Percentiles rank a stretch among this genome's conserved stretches.
phyloP scores from a whole-genome alignment of 2,329 filamentous ascomycete species.

The Dryadomyces sulphureus region DNA sequence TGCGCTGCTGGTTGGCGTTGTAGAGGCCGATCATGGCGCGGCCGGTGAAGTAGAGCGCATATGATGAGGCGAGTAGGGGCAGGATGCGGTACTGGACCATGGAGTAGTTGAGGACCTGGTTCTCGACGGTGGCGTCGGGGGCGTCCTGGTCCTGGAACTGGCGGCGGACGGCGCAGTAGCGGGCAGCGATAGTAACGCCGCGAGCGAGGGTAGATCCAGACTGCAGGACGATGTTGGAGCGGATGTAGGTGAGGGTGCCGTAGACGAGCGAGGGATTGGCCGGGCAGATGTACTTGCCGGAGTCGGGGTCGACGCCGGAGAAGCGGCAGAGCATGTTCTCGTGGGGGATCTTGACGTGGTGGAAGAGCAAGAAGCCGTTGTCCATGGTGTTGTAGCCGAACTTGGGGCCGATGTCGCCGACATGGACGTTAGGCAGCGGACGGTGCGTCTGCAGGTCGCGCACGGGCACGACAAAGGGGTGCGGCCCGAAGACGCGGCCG shows the following conservation, averaged over 20 bases:
- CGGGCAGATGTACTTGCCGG: conserved; percentile 52
- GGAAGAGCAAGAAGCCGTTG: conserved; percentile 66
- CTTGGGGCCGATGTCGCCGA: conserved; percentile 71
- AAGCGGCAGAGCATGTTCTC: conserved; percentile 60
- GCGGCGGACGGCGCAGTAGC: conserved; percentile 59
- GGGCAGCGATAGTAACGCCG: conserved; percentile 63
- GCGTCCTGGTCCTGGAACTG: conserved; percentile 51
- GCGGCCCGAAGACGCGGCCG: conserved; percentile 56
- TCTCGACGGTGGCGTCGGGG: conserved; percentile 51
- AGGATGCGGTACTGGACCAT: conserved; percentile 65
- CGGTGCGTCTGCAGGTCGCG: conserved; percentile 53
- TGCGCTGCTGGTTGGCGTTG: conserved; percentile 54
- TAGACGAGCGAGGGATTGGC: conserved; percentile 55
- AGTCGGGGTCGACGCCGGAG: conserved; percentile 52
- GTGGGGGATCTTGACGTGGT: conserved; percentile 62
- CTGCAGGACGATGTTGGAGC: conserved; percentile 59
- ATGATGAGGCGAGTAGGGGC: conserved; percentile 58
- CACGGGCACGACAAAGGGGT: conserved; percentile 69
- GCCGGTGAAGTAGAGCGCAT: conserved; percentile 67
- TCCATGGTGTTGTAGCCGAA: conserved; percentile 73
- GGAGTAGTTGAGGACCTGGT: conserved; percentile 65
- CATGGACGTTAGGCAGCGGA: conserved; percentile 52
- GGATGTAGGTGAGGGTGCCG: conserved; percentile 63
- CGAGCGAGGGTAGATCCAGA: conserved; percentile 57
- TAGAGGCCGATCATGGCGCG: conserved; percentile 63